Evolutionary conservation across 352 stramenopile species (phyloP).

Genomic region (Globisporangium alternatum): DNA sequence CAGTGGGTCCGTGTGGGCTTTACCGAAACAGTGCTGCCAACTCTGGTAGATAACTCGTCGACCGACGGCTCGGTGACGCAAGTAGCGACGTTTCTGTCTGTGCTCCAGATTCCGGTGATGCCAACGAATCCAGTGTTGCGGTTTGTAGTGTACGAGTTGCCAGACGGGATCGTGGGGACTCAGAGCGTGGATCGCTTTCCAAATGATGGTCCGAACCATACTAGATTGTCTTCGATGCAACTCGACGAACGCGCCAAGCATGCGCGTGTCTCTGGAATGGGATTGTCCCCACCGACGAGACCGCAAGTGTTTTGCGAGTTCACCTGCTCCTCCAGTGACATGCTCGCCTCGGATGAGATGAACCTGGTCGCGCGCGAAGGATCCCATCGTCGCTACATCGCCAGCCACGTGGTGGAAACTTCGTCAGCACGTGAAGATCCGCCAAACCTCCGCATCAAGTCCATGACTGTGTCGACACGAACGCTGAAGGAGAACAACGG

Average conservation of each 20-base stretch:
- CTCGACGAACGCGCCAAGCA: conserved; percentile 52
- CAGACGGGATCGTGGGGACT: conserved; percentile 30
- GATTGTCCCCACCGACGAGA: conserved; percentile 45
- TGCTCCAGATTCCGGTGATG: conserved; percentile 74
- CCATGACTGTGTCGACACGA: conserved; percentile 69
- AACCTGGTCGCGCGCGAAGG: conserved; percentile 56
- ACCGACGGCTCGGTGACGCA: conserved; percentile 22
- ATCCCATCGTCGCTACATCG: conserved; percentile 38
- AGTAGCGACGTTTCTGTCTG: conserved; percentile 72
- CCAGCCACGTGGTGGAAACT: conserved; percentile 27
- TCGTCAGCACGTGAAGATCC: conserved; percentile 9
- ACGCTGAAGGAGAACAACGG: conserved; percentile 72
- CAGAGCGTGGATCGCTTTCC: conserved; percentile 13
- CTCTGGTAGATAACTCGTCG: conserved; percentile 30
- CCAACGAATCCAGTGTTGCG: conserved; percentile 59
- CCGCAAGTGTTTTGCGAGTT: conserved; percentile 83
- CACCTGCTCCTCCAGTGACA: conserved; percentile 57
- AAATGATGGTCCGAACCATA: conserved; percentile 13
- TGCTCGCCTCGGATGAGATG: conserved; percentile 53
- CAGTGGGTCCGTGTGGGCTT: conserved; percentile 74
- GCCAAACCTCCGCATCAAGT: conserved; percentile 61
- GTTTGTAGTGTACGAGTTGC: conserved; percentile 83
- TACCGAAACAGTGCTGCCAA: conserved; percentile 76
- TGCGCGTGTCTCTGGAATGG: conserved; percentile 58
- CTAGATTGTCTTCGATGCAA: conserved; percentile 43